phyloP scores from a whole-genome alignment of 2,329 filamentous ascomycete genomes.

The Microdochium paspali region DNA sequence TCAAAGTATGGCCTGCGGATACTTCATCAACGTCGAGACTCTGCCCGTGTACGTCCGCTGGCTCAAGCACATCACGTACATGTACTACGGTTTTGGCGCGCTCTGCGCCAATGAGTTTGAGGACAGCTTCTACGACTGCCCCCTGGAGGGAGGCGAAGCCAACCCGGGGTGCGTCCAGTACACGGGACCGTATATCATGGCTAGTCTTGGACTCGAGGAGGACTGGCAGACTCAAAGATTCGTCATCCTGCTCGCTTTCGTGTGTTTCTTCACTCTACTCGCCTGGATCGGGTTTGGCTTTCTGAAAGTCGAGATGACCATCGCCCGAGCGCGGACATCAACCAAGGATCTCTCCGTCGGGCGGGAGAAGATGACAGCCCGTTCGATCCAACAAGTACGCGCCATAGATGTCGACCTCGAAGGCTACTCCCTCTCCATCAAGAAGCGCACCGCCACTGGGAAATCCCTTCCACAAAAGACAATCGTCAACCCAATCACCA shows the following conservation, averaged over 20 bases:
- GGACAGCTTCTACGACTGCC: conserved; percentile 65
- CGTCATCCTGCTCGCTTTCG: conserved; percentile 50
- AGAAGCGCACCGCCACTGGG: conserved; percentile 47
- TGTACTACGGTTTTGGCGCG: conserved; percentile 64
- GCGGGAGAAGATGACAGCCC: conserved; percentile 57
- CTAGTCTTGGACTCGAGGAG: conserved; percentile 56
- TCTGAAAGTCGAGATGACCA: conserved; percentile 57
- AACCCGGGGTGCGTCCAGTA: conserved; percentile 61
- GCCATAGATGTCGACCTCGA: conserved; percentile 58
- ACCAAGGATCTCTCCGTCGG: conserved; percentile 57
- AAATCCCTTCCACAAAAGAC: conserved; percentile 42
- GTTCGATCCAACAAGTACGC: conserved; percentile 41
- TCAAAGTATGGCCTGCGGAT: conserved; percentile 67
- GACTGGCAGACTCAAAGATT: conserved; percentile 62
- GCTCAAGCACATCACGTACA: conserved; percentile 60
- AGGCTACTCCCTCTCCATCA: conserved; percentile 52
- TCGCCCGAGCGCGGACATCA: conserved; percentile 50
- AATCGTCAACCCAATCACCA: conserved; percentile 58
- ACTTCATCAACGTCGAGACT: conserved; percentile 64
- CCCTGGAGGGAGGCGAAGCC: conserved; percentile 46
- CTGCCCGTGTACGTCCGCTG: conserved; percentile 72
- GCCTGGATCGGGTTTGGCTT: conserved; percentile 55
- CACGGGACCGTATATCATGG: conserved; percentile 59
- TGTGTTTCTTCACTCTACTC: conserved; percentile 50
- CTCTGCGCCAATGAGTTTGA: conserved; percentile 65